A percentile compares a stretch with the other conserved stretches of the same genome.
These are phyloP conservation scores for Crithidia mellificae DNA, from an alignment of 208 protist species.

Conservation along the genomic window DNA sequence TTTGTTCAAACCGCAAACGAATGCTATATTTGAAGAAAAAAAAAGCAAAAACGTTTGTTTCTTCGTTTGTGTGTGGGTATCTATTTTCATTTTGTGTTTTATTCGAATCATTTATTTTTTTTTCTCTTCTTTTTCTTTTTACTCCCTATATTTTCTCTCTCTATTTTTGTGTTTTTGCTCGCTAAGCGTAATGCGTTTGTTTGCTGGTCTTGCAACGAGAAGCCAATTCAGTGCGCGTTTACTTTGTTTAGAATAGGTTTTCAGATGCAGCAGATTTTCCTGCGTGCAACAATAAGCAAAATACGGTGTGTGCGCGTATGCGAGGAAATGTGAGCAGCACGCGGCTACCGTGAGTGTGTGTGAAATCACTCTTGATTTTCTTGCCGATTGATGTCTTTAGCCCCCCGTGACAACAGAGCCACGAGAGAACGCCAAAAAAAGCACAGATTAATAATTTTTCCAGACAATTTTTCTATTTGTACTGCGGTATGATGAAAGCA, in stretches of 20 bases:
- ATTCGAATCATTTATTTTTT: neutral
- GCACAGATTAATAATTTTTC: too few species aligned
- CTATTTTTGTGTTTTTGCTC: neutral
- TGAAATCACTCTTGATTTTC: too few species aligned
- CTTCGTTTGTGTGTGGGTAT: neutral
- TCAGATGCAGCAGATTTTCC: neutral
- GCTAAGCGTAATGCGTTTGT: neutral
- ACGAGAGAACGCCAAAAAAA: too few species aligned
- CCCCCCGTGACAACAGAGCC: too few species aligned
- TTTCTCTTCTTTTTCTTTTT: neutral
- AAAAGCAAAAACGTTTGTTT: too few species aligned
- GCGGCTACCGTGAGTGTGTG: too few species aligned
- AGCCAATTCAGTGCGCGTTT: neutral
- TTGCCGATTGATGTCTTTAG: too few species aligned
- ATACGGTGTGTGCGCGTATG: neutral
- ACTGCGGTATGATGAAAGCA: too few species aligned
- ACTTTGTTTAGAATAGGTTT: slow-evolving; percentile 11
- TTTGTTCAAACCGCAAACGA: neutral
- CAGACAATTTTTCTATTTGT: too few species aligned
- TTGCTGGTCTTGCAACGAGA: neutral
- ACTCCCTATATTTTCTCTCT: too few species aligned
- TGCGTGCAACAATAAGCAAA: neutral
- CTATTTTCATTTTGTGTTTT: neutral
- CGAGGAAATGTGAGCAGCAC: too few species aligned
- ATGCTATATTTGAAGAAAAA: too few species aligned